A percentile compares a stretch with the other conserved stretches of the same genome.
phyloP scores from a whole-genome alignment of 148 eudicot species.

The Agrostemma githago region DNA sequence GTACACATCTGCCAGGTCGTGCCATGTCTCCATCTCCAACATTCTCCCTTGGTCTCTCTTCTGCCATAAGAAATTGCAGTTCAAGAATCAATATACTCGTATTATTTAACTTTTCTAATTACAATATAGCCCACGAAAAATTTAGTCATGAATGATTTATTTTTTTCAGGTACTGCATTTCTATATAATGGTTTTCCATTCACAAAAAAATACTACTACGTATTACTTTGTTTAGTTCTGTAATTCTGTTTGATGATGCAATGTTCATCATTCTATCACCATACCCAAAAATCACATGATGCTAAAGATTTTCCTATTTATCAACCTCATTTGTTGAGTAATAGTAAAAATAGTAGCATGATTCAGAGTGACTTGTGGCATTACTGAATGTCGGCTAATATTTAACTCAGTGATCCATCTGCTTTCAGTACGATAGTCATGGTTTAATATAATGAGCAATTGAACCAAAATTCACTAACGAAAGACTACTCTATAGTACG shows the following conservation, averaged over 20 bases:
- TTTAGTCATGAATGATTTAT: not conserved
- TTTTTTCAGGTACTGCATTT: not conserved
- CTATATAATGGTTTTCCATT: not conserved
- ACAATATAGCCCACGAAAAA: not conserved
- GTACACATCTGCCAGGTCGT: constrained; percentile 77
- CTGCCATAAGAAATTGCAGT: constrained; percentile 34
- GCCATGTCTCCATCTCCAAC: constrained; percentile 91
- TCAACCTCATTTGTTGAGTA: not conserved
- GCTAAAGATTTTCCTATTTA: not conserved
- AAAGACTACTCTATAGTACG: not conserved
- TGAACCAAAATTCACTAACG: too few species aligned
- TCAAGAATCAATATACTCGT: not conserved
- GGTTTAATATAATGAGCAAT: too few species aligned
- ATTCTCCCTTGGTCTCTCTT: constrained; percentile 37
- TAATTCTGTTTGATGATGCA: not conserved
- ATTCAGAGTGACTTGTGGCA: too few species aligned
- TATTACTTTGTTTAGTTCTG: not conserved
- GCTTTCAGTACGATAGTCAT: too few species aligned
- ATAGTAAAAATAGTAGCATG: too few species aligned
- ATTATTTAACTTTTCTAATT: not conserved
- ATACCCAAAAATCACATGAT: not conserved
- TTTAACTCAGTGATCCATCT: too few species aligned
- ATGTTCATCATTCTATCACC: not conserved
- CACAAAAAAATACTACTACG: not conserved
- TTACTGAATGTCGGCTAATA: too few species aligned